phyloP scores from a whole-genome alignment of 164 flowering plant species.

The Stephania japonica region DNA sequence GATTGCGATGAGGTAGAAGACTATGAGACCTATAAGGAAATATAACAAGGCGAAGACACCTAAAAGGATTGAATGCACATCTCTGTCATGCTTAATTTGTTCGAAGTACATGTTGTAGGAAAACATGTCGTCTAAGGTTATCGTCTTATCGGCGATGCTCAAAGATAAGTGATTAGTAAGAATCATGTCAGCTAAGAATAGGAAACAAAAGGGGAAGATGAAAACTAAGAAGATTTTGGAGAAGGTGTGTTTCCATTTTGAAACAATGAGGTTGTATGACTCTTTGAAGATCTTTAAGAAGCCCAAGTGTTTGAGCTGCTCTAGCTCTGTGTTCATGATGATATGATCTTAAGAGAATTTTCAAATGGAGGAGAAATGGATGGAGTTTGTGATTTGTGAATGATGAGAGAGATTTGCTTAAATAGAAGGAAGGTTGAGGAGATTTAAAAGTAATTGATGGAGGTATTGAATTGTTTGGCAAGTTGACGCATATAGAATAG shows the following conservation, averaged over 20 bases:
- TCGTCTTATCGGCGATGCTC: conserved; percentile 21
- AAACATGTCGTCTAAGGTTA: not conserved
- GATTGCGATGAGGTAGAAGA: conserved; percentile 82
- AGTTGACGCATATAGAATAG: too few relatives aligned
- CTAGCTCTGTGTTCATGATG: conserved; percentile 18
- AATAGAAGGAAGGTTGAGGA: too few relatives aligned
- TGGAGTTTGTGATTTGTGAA: too few relatives aligned
- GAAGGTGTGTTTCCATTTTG: conserved; percentile 42
- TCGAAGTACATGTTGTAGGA: conserved; percentile 14
- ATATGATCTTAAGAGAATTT: too few relatives aligned
- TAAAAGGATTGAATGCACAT: conserved; percentile 31
- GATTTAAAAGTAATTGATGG: too few relatives aligned
- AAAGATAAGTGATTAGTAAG: conserved; percentile 48
- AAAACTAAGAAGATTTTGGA: conserved; percentile 66
- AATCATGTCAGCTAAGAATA: conserved; percentile 69
- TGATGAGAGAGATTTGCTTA: too few relatives aligned
- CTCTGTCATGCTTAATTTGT: conserved; percentile 25
- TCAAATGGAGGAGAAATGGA: too few relatives aligned
- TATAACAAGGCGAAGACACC: conserved; percentile 38
- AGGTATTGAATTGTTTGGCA: too few relatives aligned
- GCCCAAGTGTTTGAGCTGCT: conserved; percentile 60
- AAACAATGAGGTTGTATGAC: conserved; percentile 54
- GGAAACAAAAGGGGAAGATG: conserved; percentile 79
- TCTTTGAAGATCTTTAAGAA: conserved; percentile 43
- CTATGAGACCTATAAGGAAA: conserved; percentile 67